Percentiles rank a stretch among this genome's conserved stretches.
These are phyloP conservation scores for Achaetomiella virescens DNA, from an alignment of 495 filamentous ascomycete species.

Conservation along the genomic window DNA sequence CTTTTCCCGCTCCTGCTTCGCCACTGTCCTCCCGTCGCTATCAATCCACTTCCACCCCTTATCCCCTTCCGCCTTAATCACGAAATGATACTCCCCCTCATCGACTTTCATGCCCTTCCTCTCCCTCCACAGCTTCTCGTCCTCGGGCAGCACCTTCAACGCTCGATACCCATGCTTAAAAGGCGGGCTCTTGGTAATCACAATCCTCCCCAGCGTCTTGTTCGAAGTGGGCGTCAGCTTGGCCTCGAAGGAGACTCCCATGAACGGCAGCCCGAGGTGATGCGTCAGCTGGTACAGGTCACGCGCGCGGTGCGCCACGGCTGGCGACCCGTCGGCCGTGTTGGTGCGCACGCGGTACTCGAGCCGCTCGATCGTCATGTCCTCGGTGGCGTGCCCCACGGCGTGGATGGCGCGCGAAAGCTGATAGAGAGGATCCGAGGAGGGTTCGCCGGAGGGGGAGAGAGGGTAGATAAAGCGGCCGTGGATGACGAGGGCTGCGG, in stretches of 20 bases:
- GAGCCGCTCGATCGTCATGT: conserved; percentile 27
- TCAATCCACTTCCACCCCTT: background rate
- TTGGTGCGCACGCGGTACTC: conserved; percentile 21
- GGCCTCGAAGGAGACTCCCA: conserved; percentile 5
- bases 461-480: conserved; percentile 23
- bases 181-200: conserved; percentile 18
- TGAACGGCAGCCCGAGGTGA: background rate
- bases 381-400: conserved; percentile 9
- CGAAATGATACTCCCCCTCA: conserved; percentile 11
- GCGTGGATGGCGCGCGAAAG: conserved; percentile 26
- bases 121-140: background rate
- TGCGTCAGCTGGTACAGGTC: background rate
- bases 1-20: too few species aligned
- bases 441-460: conserved; percentile 8
- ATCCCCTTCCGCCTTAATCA: conserved; percentile 16
- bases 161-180: conserved; percentile 23
- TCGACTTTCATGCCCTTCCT: conserved; percentile 10
- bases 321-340: background rate
- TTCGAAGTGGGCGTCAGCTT: conserved; percentile 15
- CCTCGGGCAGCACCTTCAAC: conserved; percentile 3
- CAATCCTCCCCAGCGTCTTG: conserved; percentile 19
- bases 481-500: conserved; percentile 21
- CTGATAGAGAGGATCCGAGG: conserved; percentile 24
- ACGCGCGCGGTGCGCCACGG: background rate
- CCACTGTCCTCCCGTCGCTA: background rate